Evolutionary conservation across 2,329 filamentous ascomycete species (phyloP).

Genomic region (Penicillium sp.): DNA sequence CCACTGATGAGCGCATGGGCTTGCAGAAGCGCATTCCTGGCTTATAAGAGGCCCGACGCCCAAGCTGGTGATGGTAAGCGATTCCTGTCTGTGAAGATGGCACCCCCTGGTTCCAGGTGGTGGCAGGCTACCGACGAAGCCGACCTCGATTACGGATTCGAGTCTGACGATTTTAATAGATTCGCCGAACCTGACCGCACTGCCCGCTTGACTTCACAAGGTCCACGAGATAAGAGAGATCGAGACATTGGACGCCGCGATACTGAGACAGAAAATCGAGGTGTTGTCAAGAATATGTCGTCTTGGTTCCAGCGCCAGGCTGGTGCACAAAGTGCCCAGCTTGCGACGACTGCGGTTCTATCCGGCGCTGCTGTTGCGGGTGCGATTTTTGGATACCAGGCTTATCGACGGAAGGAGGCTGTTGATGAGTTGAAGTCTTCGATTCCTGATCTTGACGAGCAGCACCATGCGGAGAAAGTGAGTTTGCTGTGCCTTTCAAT

Average conservation of each 20-base stretch:
- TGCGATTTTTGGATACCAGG: constrained; percentile 58
- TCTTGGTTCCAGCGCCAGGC: constrained; percentile 46
- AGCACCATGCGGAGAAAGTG: constrained; percentile 53
- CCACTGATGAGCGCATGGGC: constrained; percentile 21
- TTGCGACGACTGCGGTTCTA: constrained; percentile 43
- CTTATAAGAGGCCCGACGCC: constrained; percentile 11
- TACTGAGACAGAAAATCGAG: constrained; percentile 3
- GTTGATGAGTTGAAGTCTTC: constrained; percentile 60
- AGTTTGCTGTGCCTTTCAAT: neutral
- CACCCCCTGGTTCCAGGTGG: constrained; percentile 13
- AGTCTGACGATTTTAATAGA: constrained; percentile 27
- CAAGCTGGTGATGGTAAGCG: constrained; percentile 12
- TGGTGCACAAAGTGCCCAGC: constrained; percentile 42
- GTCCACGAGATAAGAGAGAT: constrained; percentile 1
- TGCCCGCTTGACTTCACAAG: constrained; percentile 4
- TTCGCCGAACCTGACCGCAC: constrained; percentile 16
- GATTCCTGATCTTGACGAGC: constrained; percentile 55
- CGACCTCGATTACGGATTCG: constrained; percentile 27
- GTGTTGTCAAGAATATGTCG: constrained; percentile 35
- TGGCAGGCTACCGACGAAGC: constrained; percentile 19
- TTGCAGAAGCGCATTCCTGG: constrained; percentile 14
- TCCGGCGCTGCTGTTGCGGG: constrained; percentile 46
- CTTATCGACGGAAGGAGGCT: constrained; percentile 53
- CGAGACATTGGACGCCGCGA: neutral
- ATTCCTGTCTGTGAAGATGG: constrained; percentile 8